A percentile compares a stretch with the other conserved stretches of the same genome.
These are phyloP conservation scores for Aegilops longissima DNA, from an alignment of 176 grass and related monocot species.

Conservation along the genomic window DNA sequence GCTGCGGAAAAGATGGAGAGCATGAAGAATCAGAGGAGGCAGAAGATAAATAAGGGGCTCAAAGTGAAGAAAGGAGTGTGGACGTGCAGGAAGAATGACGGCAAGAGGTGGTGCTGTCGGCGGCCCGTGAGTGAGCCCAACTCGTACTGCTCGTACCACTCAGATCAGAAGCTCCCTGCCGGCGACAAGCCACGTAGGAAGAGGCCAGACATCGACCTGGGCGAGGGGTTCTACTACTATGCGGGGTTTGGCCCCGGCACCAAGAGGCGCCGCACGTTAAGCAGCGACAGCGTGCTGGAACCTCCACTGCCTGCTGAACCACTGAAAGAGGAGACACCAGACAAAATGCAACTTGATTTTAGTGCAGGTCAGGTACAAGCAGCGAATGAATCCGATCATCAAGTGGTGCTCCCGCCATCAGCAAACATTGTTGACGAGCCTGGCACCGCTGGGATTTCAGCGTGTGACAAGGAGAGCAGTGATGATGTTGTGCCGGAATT, in stretches of 20 bases:
- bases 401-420: not conserved
- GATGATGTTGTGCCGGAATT: not conserved
- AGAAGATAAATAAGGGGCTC: not conserved
- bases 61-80: not conserved
- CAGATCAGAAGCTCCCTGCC: not conserved
- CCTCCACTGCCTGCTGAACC: not conserved
- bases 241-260: slow-evolving; percentile 41
- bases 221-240: slow-evolving; percentile 59
- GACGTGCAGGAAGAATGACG: slow-evolving; percentile 56
- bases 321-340: not conserved
- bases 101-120: slow-evolving; percentile 35
- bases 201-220: not conserved
- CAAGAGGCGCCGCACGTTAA: slow-evolving; percentile 39
- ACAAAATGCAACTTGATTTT: not conserved
- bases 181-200: slow-evolving; percentile 27
- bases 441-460: not conserved
- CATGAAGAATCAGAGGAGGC: not conserved
- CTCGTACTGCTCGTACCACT: slow-evolving; percentile 42
- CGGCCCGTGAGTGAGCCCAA: slow-evolving; percentile 13
- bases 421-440: not conserved
- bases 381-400: not conserved
- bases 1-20: slow-evolving; percentile 1
- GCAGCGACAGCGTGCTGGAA: not conserved
- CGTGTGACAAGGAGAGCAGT: slow-evolving; percentile 31
- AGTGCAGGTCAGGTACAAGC: not conserved